phyloP scores from a whole-genome alignment of 192 early-diverging fungal genomes.

The Podila epicladia region DNA sequence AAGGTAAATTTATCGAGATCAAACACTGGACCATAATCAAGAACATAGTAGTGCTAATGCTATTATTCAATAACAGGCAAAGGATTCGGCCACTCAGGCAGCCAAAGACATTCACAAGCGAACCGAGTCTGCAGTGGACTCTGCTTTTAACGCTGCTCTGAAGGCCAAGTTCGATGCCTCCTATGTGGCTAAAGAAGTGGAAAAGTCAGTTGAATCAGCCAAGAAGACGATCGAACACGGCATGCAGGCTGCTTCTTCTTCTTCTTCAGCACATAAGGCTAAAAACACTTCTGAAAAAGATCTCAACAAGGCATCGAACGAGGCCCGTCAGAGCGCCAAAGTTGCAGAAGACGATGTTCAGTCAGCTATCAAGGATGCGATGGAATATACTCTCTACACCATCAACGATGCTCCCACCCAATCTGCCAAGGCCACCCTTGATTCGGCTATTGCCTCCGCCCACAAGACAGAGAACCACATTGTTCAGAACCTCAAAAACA shows the following conservation, averaged over 20 bases:
- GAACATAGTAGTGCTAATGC: too few relatives aligned
- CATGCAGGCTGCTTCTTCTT: not conserved
- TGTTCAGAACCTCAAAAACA: not conserved
- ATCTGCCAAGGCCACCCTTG: not conserved
- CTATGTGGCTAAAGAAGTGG: not conserved
- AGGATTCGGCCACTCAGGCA: not conserved
- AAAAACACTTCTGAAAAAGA: slow-evolving; percentile 1
- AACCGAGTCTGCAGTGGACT: not conserved
- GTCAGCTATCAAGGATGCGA: slow-evolving; percentile 5
- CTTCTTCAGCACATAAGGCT: not conserved
- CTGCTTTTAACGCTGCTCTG: not conserved
- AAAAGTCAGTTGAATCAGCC: not conserved
- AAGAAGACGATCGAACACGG: not conserved
- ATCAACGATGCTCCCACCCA: not conserved
- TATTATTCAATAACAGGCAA: too few relatives aligned
- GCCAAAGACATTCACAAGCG: not conserved
- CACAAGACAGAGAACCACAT: not conserved
- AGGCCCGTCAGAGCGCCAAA: not conserved
- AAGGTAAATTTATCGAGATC: not conserved
- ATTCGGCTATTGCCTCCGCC: not conserved
- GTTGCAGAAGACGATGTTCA: slow-evolving; percentile 7
- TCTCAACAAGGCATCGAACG: not conserved
- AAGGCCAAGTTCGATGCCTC: not conserved
- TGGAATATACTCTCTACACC: not conserved
- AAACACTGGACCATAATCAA: too few relatives aligned